Percentiles rank a stretch among this genome's conserved stretches.
These are phyloP conservation scores for Quercus alba DNA, from an alignment of 306 rosid genomes.

Conservation along the genomic window DNA sequence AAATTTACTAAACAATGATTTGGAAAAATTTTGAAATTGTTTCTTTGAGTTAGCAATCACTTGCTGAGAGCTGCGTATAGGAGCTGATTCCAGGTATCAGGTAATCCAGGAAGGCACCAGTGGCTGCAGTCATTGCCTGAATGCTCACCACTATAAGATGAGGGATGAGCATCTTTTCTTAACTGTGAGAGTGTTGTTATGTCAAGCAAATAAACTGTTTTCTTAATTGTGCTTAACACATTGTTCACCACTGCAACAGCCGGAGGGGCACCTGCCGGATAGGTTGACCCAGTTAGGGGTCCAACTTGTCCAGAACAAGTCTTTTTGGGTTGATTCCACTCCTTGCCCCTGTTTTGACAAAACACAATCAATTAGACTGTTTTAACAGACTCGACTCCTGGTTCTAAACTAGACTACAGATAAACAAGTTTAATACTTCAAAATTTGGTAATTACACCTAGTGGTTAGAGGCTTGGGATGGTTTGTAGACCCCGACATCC, in stretches of 20 bases:
- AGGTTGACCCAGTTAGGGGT: slow-evolving; percentile 68
- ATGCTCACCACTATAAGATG: slow-evolving; percentile 56
- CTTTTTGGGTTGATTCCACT: slow-evolving; percentile 78
- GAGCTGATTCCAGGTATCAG: slow-evolving; percentile 97
- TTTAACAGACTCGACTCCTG: no score
- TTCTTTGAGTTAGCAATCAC: slow-evolving; percentile 21
- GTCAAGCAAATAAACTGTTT: slow-evolving; percentile 71
- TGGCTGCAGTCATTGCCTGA: slow-evolving; percentile 93
- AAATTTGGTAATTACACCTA: no score
- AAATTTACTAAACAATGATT: slow-evolving; percentile 5
- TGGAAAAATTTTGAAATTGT: neutral
- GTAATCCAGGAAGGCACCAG: slow-evolving; percentile 96
- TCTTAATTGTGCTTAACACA: slow-evolving; percentile 58
- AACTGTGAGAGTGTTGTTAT: slow-evolving; percentile 84
- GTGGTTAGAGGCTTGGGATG: no score
- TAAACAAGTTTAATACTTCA: no score
- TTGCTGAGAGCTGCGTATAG: slow-evolving; percentile 65
- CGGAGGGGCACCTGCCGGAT: slow-evolving; percentile 93
- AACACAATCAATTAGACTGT: neutral
- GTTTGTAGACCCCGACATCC: no score
- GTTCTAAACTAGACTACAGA: no score
- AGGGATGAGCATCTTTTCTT: slow-evolving; percentile 90
- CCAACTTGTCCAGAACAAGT: slow-evolving; percentile 68
- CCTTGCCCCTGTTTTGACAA: slow-evolving; percentile 55
- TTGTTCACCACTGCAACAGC: slow-evolving; percentile 49